Evolutionary conservation across 768 basidiomycete genomes (phyloP), one percentile per base, ranked within the genome.

Genomic region (Boletus huronensis): DNA sequence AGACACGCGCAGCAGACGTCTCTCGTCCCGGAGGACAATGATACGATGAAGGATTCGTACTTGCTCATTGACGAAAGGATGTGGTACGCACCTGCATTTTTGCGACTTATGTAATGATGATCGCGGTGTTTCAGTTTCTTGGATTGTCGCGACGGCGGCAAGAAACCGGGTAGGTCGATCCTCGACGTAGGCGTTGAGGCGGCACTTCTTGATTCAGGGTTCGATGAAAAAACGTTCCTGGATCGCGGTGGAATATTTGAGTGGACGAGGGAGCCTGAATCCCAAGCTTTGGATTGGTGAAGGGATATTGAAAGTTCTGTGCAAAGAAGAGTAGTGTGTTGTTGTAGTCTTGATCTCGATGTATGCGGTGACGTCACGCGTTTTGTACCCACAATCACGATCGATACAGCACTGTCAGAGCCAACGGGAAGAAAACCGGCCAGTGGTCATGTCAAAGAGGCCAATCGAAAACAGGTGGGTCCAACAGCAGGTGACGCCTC

Each of bases 31-130:
- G 75, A 76, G 50, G 62, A 67, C 52, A 76, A 76, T 48, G 63
- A 72, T 4, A 54, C 69, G 5, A 75, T 75, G 73, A 69, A 67
- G 48, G 72, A 73, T 48, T 74, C 73, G 1, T 74, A 74, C 52
- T 54, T 76, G 21, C 63, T 65, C 19, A 52, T 74, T 0, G 74
- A 76, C 52, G 74, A 76, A 59, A 46, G 59, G 10, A 75, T 73
- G 72, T 46, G 74, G 75, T 65, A 50, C 19, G 61, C 47, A n/a
- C 19, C 2, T 39, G 6, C 13, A 6, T 8, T n/a, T 41, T 54
- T 42, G 40, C 21, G 6, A 25, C 16, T n/a, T 1, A 11, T 46
- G 17, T 7, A 39, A 21, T 8, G 26, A 45, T n/a, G 4, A 9
- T 36, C 2, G 13, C 8, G 39, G 28, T 39, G 0, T 25, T 40